These are phyloP conservation scores for Claviceps africana DNA, from an alignment of 2,329 filamentous ascomycete species.

Conservation along the genomic window DNA sequence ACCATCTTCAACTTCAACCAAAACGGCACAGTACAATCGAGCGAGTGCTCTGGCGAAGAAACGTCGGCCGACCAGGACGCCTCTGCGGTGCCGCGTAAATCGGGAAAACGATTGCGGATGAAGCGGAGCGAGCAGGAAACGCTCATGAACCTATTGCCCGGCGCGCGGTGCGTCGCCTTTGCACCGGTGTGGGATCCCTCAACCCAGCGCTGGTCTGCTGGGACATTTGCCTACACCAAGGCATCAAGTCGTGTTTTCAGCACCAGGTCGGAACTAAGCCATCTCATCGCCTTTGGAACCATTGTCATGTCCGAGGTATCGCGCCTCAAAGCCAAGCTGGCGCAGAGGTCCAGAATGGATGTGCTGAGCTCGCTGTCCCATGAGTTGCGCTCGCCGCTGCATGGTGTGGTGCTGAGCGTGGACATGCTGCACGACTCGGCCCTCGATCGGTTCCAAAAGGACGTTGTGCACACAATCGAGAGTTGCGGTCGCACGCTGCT, in stretches of 20 bases:
- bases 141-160: conserved; percentile 24
- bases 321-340: conserved; percentile 23
- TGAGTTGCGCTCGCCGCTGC: conserved; percentile 45
- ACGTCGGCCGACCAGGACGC: not conserved
- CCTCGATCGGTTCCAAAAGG: conserved; percentile 30
- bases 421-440: conserved; percentile 39
- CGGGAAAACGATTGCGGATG: conserved; percentile 1
- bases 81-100: not conserved
- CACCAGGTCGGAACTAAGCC: conserved; percentile 33
- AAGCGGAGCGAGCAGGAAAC: conserved; percentile 11
- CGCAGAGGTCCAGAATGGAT: conserved; percentile 38
- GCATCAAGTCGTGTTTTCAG: conserved; percentile 29
- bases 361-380: conserved; percentile 47
- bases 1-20: conserved; percentile 31
- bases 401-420: conserved; percentile 41
- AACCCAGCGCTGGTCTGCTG: conserved; percentile 33
- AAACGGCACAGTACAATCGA: conserved; percentile 20
- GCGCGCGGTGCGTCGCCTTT: conserved; percentile 31
- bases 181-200: conserved; percentile 34
- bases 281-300: conserved; percentile 36
- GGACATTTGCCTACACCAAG: conserved; percentile 34
- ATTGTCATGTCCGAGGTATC: conserved; percentile 44
- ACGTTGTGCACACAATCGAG: conserved; percentile 34
- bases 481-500: conserved; percentile 36
- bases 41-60: conserved; percentile 16